Evolutionary conservation across 345 rosid genomes (phyloP).

Genomic region (Tarenaya hassleriana): DNA sequence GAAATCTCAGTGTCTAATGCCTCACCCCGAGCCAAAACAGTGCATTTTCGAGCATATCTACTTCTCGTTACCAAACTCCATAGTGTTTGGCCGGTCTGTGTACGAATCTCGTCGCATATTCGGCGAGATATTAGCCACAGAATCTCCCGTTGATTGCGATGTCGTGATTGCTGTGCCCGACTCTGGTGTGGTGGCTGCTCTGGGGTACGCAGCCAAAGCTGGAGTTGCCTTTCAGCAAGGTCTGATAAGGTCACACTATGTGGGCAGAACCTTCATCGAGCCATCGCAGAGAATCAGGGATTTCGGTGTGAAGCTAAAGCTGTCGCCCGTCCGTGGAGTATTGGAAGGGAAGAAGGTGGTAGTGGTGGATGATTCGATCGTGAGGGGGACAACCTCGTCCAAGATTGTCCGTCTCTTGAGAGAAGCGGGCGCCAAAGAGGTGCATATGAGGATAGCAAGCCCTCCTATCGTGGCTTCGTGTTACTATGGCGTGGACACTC

Average conservation of each 20-base stretch:
- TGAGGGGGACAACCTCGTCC: constrained; percentile 86
- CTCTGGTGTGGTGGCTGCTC: constrained; percentile 95
- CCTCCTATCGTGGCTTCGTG: constrained; percentile 84
- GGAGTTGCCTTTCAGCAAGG: constrained; percentile 90
- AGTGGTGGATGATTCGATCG: constrained; percentile 92
- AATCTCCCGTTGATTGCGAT: constrained; percentile 78
- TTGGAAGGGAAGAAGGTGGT: constrained; percentile 89
- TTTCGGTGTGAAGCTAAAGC: constrained; percentile 91
- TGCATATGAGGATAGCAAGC: constrained; percentile 96
- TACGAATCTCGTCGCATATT: constrained; percentile 63
- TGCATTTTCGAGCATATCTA: constrained; percentile 95
- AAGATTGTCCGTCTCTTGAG: constrained; percentile 81
- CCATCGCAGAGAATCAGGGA: constrained; percentile 94
- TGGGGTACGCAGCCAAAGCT: constrained; percentile 77
- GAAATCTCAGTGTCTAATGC: constrained; percentile 68
- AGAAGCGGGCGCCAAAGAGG: constrained; percentile 91
- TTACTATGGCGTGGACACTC: constrained; percentile 95
- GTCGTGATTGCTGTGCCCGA: constrained; percentile 96
- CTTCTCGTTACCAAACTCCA: constrained; percentile 78
- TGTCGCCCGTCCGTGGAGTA: constrained; percentile 75
- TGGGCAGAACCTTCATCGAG: constrained; percentile 90
- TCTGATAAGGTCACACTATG: constrained; percentile 85
- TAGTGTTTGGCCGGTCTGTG: constrained; percentile 82
- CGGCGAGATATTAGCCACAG: constrained; percentile 79
- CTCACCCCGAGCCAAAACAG: constrained; percentile 65